Conservation (phyloP, 495 filamentous ascomycete genomes). For the Hypoxylon subgilvum region DNA sequence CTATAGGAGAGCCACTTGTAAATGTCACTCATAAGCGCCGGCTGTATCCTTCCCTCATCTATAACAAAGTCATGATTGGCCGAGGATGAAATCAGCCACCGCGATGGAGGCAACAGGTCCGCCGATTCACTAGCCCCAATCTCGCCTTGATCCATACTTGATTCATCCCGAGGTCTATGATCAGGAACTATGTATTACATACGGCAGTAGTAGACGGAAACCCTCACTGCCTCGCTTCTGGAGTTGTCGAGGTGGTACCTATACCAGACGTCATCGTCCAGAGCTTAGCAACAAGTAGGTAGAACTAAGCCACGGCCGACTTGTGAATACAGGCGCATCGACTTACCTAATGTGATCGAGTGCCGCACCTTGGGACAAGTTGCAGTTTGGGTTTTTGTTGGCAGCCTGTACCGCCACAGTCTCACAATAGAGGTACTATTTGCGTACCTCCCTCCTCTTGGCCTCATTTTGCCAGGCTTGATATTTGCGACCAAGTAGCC, state of each 20-base stretch:
- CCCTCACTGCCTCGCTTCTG: too few species aligned
- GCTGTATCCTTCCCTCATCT: slow-evolving; percentile 19
- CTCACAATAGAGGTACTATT: neutral
- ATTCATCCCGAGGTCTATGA: too few species aligned
- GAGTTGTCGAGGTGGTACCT: too few species aligned
- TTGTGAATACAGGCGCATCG: slow-evolving; percentile 1
- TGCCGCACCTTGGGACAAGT: neutral
- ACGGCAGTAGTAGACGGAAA: too few species aligned
- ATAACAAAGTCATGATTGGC: slow-evolving; percentile 10
- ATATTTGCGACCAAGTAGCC: too few species aligned
- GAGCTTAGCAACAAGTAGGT: too few species aligned
- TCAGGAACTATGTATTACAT: too few species aligned
- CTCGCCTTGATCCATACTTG: slow-evolving; percentile 2
- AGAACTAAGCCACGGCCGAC: too few species aligned
- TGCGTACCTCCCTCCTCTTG: too few species aligned
- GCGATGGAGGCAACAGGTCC: slow-evolving; percentile 14
- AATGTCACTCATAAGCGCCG: slow-evolving; percentile 19
- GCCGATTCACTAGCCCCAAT: slow-evolving; percentile 16
- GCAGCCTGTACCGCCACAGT: slow-evolving; percentile 21
- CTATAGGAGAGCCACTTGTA: neutral
- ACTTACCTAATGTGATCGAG: neutral
- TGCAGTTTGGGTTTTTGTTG: slow-evolving; percentile 1
- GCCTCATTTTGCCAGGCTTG: too few species aligned
- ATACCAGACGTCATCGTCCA: too few species aligned
- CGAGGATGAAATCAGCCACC: slow-evolving; percentile 23